phyloP scores from a whole-genome alignment of 495 filamentous ascomycete species.

The Hyaloscypha finlandica region DNA sequence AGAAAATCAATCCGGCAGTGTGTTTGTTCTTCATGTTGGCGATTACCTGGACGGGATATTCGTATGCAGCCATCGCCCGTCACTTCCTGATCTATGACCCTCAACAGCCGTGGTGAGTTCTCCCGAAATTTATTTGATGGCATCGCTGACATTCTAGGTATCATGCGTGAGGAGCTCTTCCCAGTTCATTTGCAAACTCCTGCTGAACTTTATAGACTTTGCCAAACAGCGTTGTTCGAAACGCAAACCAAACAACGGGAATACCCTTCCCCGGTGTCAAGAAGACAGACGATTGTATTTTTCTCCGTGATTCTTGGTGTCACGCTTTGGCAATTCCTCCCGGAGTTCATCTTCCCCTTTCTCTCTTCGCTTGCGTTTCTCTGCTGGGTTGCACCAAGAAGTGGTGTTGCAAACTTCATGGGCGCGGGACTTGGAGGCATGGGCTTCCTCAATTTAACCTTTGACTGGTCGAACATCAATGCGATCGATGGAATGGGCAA shows the following conservation, averaged over 20 bases:
- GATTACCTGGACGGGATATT: slow-evolving; percentile 56
- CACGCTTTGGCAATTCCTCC: slow-evolving; percentile 60
- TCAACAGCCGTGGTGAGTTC: slow-evolving; percentile 51
- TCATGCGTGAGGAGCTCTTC: slow-evolving; percentile 13
- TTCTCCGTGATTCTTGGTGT: slow-evolving; percentile 51
- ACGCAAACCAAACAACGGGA: slow-evolving; percentile 54
- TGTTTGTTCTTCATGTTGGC: slow-evolving; percentile 60
- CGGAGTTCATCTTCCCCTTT: slow-evolving; percentile 59
- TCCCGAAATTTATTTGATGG: neutral
- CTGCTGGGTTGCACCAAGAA: slow-evolving; percentile 62
- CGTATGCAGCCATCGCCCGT: slow-evolving; percentile 54
- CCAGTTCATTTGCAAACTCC: neutral
- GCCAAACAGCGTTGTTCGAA: slow-evolving; percentile 57
- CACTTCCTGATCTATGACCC: slow-evolving; percentile 58
- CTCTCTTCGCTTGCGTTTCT: slow-evolving; percentile 58
- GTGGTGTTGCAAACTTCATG: slow-evolving; percentile 57
- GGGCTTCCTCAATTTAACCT: slow-evolving; percentile 57
- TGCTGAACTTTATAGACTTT: slow-evolving; percentile 42
- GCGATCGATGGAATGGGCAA: slow-evolving; percentile 49
- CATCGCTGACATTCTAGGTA: slow-evolving; percentile 7
- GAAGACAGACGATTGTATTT: slow-evolving; percentile 57
- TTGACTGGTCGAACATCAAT: slow-evolving; percentile 59
- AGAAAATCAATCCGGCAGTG: slow-evolving; percentile 49
- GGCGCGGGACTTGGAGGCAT: slow-evolving; percentile 59
- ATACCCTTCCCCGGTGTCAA: slow-evolving; percentile 46